These are phyloP conservation scores for Priceomyces melissophilus DNA, from an alignment of 805 yeast genomes.

Conservation along the genomic window DNA sequence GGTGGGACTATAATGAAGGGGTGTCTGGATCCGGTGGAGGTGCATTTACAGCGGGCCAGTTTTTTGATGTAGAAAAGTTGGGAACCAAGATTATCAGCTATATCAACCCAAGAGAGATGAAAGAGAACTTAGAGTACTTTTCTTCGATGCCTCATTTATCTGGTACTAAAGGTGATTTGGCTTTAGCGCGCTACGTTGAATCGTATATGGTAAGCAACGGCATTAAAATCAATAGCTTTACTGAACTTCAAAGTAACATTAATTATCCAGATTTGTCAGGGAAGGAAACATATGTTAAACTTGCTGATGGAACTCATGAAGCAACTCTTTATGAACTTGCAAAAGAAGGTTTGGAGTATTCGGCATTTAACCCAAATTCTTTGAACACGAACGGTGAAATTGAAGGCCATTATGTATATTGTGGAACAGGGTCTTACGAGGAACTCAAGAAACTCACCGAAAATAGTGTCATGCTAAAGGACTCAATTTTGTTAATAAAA, in stretches of 20 bases:
- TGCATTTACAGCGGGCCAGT: constrained; percentile 49
- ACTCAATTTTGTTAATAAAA: constrained; percentile 54
- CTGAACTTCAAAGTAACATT: constrained; percentile 51
- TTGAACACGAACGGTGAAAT: constrained; percentile 49
- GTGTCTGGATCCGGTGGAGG: constrained; percentile 39
- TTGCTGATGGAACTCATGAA: constrained; percentile 30
- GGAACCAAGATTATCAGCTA: constrained; percentile 44
- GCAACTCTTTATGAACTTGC: constrained; percentile 39
- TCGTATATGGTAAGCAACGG: constrained; percentile 59
- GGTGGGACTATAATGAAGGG: constrained; percentile 48
- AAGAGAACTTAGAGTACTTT: constrained; percentile 65
- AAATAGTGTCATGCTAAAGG: constrained; percentile 38
- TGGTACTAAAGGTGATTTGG: constrained; percentile 82
- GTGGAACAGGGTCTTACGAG: constrained; percentile 56
- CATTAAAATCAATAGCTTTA: constrained; percentile 47
- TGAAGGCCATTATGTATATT: constrained; percentile 55
- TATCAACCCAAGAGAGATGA: constrained; percentile 55
- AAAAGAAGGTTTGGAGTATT: constrained; percentile 28
- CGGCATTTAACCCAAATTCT: constrained; percentile 70
- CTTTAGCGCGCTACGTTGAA: constrained; percentile 64
- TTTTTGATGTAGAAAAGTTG: constrained; percentile 57
- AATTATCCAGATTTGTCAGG: constrained; percentile 55
- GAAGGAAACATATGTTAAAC: constrained; percentile 24
- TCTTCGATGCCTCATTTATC: constrained; percentile 83
- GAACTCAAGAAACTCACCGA: constrained; percentile 49